phyloP scores from a whole-genome alignment of 83 land plant genomes.

The Picea engelmannii region DNA sequence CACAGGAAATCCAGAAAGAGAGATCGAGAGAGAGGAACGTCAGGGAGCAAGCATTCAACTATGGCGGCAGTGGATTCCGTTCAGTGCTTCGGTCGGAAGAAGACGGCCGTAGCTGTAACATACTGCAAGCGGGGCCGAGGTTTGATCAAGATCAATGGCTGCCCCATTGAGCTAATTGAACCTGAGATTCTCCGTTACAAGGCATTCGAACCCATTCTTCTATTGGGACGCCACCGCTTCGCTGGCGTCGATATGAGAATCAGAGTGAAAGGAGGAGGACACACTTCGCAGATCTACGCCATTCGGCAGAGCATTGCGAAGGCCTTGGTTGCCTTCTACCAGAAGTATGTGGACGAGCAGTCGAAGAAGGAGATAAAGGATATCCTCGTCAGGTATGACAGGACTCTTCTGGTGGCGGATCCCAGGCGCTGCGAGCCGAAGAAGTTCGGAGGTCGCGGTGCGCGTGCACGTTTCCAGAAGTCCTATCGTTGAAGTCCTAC shows the following conservation, averaged over 20 bases:
- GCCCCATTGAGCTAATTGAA: constrained; percentile 60
- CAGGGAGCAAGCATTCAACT: background rate
- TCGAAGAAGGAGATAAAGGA: constrained; percentile 74
- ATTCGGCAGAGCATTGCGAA: constrained; percentile 63
- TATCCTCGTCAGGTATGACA: constrained; percentile 43
- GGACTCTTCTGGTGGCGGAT: constrained; percentile 62
- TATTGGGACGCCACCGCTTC: constrained; percentile 49
- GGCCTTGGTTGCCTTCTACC: constrained; percentile 49
- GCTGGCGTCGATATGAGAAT: constrained; percentile 57
- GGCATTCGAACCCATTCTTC: constrained; percentile 58
- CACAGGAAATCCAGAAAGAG: too few species aligned
- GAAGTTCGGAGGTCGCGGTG: constrained; percentile 74
- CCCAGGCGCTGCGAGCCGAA: constrained; percentile 74
- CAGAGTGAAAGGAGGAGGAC: constrained; percentile 55
- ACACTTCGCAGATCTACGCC: too few species aligned
- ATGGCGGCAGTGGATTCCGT: constrained; percentile 30
- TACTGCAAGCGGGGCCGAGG: constrained; percentile 62
- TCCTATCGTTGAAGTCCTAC: constrained; percentile 48
- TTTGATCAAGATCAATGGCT: too few species aligned
- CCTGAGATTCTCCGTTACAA: constrained; percentile 61
- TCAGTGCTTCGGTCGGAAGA: constrained; percentile 54
- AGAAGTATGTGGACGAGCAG: constrained; percentile 63
- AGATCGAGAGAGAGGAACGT: too few species aligned
- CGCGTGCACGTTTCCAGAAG: constrained; percentile 72
- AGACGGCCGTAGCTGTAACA: constrained; percentile 65